Percentiles rank a stretch among this genome's conserved stretches.
These are phyloP conservation scores for Stenocarpella maydis DNA, from an alignment of 2,329 filamentous ascomycete genomes.

Conservation along the genomic window DNA sequence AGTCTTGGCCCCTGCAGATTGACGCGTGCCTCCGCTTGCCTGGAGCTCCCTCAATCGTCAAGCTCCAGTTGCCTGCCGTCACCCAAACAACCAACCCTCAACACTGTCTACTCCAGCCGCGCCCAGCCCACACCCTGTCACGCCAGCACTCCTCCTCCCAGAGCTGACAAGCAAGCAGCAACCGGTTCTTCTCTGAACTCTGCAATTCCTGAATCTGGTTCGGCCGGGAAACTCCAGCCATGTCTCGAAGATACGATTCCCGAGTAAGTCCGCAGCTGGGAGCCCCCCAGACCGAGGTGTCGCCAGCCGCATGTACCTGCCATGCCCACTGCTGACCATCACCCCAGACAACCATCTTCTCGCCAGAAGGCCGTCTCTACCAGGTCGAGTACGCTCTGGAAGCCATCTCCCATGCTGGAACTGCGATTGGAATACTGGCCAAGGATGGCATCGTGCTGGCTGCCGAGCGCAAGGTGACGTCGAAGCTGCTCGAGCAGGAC, in stretches of 20 bases:
- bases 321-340: slow-evolving; percentile 32
- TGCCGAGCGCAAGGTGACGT: slow-evolving; percentile 98
- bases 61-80: slow-evolving; percentile 37
- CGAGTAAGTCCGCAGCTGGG: slow-evolving; percentile 68
- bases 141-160: slow-evolving; percentile 15
- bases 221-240: slow-evolving; percentile 53
- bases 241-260: slow-evolving; percentile 98
- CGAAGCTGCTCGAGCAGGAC: slow-evolving; percentile 98
- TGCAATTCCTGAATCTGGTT: slow-evolving; percentile 22
- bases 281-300: not conserved
- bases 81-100: slow-evolving; percentile 37
- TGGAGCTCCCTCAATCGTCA: slow-evolving; percentile 49
- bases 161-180: slow-evolving; percentile 11
- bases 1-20: slow-evolving; percentile 10
- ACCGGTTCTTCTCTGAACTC: not conserved
- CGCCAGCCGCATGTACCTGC: not conserved
- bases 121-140: slow-evolving; percentile 14
- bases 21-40: slow-evolving; percentile 50
- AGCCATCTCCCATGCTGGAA: slow-evolving; percentile 97
- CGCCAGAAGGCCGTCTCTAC: slow-evolving; percentile 96
- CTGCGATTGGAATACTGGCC: slow-evolving; percentile 93
- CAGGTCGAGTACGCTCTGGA: slow-evolving; percentile 99
- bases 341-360: slow-evolving; percentile 96
- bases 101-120: slow-evolving; percentile 17
- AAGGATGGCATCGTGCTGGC: slow-evolving; percentile 98